These are phyloP conservation scores for Globisporangium barbulae DNA, from an alignment of 352 stramenopile genomes.

Conservation along the genomic window DNA sequence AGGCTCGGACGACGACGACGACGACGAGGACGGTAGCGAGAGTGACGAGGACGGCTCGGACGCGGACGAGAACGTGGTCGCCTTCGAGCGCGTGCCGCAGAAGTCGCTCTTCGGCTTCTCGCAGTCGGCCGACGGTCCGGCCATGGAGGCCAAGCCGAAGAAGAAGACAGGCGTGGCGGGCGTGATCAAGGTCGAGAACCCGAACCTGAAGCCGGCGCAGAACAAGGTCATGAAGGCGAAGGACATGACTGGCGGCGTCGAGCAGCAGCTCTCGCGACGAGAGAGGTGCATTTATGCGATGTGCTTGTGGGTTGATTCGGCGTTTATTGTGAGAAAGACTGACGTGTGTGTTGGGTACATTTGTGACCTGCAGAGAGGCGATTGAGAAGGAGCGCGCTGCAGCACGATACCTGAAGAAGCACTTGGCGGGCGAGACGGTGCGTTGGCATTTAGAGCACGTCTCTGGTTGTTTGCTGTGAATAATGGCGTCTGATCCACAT, in stretches of 20 bases:
- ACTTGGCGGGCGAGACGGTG: slow-evolving; percentile 81
- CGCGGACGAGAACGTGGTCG: slow-evolving; percentile 47
- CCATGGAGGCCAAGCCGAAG: slow-evolving; percentile 55
- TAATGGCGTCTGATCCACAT: not conserved
- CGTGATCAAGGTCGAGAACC: slow-evolving; percentile 82
- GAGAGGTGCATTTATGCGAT: slow-evolving; percentile 44
- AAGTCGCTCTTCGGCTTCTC: slow-evolving; percentile 74
- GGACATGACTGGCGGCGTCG: slow-evolving; percentile 60
- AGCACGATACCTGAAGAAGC: slow-evolving; percentile 79
- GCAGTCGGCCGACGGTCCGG: slow-evolving; percentile 49
- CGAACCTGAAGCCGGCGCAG: slow-evolving; percentile 60
- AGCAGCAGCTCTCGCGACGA: slow-evolving; percentile 77
- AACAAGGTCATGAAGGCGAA: slow-evolving; percentile 89
- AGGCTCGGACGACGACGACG: slow-evolving; percentile 29
- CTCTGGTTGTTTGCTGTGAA: not conserved
- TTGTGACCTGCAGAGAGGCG: slow-evolving; percentile 39
- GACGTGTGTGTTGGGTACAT: not conserved
- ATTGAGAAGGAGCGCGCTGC: slow-evolving; percentile 80
- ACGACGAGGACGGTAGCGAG: slow-evolving; percentile 34
- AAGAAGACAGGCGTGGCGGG: slow-evolving; percentile 71
- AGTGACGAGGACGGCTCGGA: slow-evolving; percentile 27
- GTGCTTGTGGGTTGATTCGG: not conserved
- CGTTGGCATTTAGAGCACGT: not conserved
- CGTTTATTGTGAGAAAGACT: not conserved
- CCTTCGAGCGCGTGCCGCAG: slow-evolving; percentile 75